Conservation (phyloP, 768 basidiomycete species). For the Boletus rex-veris region DNA sequence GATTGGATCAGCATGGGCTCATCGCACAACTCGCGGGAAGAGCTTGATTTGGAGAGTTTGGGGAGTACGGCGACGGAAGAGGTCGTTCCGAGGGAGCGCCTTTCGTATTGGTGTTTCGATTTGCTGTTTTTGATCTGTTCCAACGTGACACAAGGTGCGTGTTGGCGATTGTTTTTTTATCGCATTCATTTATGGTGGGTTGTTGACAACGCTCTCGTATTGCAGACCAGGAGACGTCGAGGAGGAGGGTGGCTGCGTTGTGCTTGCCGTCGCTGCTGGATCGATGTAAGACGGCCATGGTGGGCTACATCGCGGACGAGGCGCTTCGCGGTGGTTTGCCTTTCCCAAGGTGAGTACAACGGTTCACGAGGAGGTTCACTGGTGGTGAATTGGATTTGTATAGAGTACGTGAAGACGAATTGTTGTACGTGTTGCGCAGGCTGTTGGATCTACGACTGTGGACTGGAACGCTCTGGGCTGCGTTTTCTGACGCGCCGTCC, state of each 20-base stretch:
- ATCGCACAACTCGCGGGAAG: constrained; percentile 19
- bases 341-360: constrained; percentile 64
- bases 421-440: constrained; percentile 79
- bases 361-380: background rate
- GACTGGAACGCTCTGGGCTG: constrained; percentile 75
- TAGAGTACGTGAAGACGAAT: constrained; percentile 85
- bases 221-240: constrained; percentile 56
- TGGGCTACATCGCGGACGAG: constrained; percentile 80
- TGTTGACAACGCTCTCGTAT: background rate
- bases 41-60: constrained; percentile 36
- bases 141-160: constrained; percentile 54
- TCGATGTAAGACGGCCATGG: constrained; percentile 68
- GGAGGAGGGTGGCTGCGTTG: constrained; percentile 69
- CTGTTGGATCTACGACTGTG: constrained; percentile 70
- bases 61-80: constrained; percentile 61
- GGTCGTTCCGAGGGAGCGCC: constrained; percentile 71
- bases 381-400: background rate
- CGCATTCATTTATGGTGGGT: no score
- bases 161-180: background rate
- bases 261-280: constrained; percentile 68
- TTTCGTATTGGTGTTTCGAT: constrained; percentile 93
- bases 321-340: constrained; percentile 82
- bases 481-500: constrained; percentile 63
- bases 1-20: constrained; percentile 5
- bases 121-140: constrained; percentile 80